phyloP scores from a whole-genome alignment of 495 filamentous ascomycete species.

The Penicillium steckii region DNA sequence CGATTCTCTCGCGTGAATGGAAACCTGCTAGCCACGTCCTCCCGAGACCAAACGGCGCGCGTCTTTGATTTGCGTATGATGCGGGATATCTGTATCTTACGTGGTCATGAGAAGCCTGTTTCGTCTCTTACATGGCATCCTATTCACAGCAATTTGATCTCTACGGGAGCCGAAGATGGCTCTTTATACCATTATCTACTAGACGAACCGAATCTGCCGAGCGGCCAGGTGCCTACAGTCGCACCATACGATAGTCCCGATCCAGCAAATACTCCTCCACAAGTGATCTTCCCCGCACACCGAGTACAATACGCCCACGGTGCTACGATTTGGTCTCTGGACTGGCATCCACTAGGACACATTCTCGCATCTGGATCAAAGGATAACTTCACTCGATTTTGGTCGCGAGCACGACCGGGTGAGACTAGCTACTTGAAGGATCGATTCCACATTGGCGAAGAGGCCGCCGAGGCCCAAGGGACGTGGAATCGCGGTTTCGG shows the following conservation, averaged over 20 bases:
- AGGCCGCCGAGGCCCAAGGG: constrained; percentile 87
- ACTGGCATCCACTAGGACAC: constrained; percentile 96
- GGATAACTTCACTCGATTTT: constrained; percentile 94
- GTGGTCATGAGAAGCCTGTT: constrained; percentile 93
- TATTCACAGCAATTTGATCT: constrained; percentile 81
- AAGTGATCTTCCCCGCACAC: constrained; percentile 87
- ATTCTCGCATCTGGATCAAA: constrained; percentile 98
- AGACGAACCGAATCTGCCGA: constrained; percentile 83
- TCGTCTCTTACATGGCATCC: constrained; percentile 94
- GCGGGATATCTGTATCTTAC: constrained; percentile 89
- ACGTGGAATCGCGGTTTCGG: constrained; percentile 84
- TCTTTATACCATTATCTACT: constrained; percentile 88
- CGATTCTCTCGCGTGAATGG: constrained; percentile 81
- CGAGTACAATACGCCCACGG: constrained; percentile 83
- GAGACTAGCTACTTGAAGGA: constrained; percentile 82
- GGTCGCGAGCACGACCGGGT: constrained; percentile 85
- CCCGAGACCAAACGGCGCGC: constrained; percentile 85
- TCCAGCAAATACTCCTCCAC: constrained; percentile 71
- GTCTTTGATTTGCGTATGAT: constrained; percentile 97
- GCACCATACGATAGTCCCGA: constrained; percentile 81
- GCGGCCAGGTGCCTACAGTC: constrained; percentile 62
- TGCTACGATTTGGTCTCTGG: constrained; percentile 91
- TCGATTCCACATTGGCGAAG: constrained; percentile 90
- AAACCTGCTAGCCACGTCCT: constrained; percentile 84
- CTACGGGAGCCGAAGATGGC: constrained; percentile 86